A percentile compares a stretch with the other conserved stretches of the same genome.
Evolutionary conservation across 257 asterid genomes (phyloP).

Genomic region (Gentiana straminea): DNA sequence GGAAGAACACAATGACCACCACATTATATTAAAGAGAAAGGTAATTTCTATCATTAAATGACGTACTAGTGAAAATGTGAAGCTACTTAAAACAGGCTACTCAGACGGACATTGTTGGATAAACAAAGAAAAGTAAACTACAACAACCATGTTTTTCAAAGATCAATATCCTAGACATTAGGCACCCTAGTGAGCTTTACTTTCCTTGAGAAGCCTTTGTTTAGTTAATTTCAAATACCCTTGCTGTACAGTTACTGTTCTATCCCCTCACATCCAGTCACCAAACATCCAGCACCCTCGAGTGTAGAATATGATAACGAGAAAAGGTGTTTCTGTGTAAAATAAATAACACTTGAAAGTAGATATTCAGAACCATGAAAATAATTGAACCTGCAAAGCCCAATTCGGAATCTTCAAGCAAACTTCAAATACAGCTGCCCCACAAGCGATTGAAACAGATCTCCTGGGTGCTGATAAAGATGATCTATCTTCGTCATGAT

Average conservation of each 20-base stretch:
- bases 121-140: too few relatives aligned
- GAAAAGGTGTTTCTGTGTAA: neutral
- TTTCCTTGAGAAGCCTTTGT: neutral
- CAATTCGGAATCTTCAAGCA: constrained; percentile 80
- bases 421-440: constrained; percentile 88
- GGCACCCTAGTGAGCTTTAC: neutral
- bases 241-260: neutral
- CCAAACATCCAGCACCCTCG: neutral
- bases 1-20: neutral
- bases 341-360: too few relatives aligned
- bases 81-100: too few relatives aligned
- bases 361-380: neutral
- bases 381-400: constrained; percentile 79
- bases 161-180: neutral
- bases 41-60: too few relatives aligned
- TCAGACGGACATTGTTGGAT: too few relatives aligned
- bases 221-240: too few relatives aligned
- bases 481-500: constrained; percentile 41
- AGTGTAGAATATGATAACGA: neutral
- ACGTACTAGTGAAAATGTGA: too few relatives aligned
- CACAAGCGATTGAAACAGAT: constrained; percentile 88
- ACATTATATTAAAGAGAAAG: too few relatives aligned
- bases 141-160: too few relatives aligned
- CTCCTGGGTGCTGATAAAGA: constrained; percentile 72
- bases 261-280: neutral